Evolutionary conservation across 2,329 filamentous ascomycete species (phyloP).

Genomic region (Coccinonectria pachysandricola): DNA sequence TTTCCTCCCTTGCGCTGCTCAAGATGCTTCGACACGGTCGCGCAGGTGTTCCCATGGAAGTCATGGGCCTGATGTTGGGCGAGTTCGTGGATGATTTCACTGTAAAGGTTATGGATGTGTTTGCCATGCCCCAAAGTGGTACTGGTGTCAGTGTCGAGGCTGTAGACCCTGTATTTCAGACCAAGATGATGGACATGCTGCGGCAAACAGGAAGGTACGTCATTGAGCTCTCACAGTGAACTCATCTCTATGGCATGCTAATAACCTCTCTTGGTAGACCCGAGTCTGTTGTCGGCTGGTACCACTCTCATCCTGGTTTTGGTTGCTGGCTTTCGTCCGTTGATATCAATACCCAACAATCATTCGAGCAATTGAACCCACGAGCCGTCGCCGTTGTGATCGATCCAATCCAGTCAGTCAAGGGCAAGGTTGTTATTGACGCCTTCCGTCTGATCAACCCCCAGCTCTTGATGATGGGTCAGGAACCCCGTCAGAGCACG

Average conservation of each 20-base stretch:
- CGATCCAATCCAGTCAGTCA: conserved; percentile 97
- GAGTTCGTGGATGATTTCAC: conserved; percentile 99
- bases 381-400: conserved; percentile 96
- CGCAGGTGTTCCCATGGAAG: conserved; percentile 98
- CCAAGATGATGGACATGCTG: conserved; percentile 99
- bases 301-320: conserved; percentile 98
- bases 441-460: conserved; percentile 98
- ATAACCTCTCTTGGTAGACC: too few relatives aligned
- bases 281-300: conserved; percentile 97
- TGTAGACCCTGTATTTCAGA: conserved; percentile 97
- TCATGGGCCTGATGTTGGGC: conserved; percentile 98
- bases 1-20: conserved; percentile 89
- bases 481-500: conserved; percentile 94
- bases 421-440: conserved; percentile 98
- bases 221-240: too few relatives aligned
- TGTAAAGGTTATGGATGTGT: conserved; percentile 94
- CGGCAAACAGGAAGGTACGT: conserved; percentile 85
- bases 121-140: conserved; percentile 98
- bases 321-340: conserved; percentile 98
- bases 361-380: conserved; percentile 96
- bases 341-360: conserved; percentile 99
- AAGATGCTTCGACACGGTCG: conserved; percentile 99
- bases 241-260: too few relatives aligned
- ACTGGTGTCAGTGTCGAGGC: conserved; percentile 97
- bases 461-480: conserved; percentile 93